Evolutionary conservation across 805 yeast genomes (phyloP).

Genomic region (Metschnikowia kofuensis): DNA sequence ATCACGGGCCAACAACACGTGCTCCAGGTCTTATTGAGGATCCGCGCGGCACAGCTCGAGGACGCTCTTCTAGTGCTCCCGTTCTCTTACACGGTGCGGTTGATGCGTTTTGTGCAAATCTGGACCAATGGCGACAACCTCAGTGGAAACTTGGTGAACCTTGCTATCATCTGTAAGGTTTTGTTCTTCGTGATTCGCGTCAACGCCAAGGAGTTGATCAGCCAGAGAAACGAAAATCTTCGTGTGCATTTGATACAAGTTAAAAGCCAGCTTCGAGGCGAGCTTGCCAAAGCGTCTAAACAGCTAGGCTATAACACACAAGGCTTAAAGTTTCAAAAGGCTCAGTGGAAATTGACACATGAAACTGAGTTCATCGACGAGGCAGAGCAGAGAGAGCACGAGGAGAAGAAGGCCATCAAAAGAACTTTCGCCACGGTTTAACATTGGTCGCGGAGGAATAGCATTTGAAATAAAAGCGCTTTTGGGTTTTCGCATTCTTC

Average conservation of each 20-base stretch:
- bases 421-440: constrained; percentile 64
- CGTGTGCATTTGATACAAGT: constrained; percentile 65
- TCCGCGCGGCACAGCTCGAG: constrained; percentile 82
- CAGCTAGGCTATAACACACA: constrained; percentile 82
- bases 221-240: constrained; percentile 60
- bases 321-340: constrained; percentile 70
- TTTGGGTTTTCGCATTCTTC: too few species aligned
- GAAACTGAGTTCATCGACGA: constrained; percentile 71
- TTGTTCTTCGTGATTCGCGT: constrained; percentile 70
- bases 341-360: constrained; percentile 78
- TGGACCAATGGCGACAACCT: constrained; percentile 56
- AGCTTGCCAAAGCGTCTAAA: constrained; percentile 49
- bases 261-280: constrained; percentile 56
- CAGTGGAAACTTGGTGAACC: constrained; percentile 44
- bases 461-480: not conserved
- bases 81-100: constrained; percentile 71
- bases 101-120: constrained; percentile 68
- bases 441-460: not conserved
- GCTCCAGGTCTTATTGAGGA: constrained; percentile 63
- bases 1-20: constrained; percentile 77
- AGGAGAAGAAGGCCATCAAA: constrained; percentile 60
- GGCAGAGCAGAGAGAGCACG: constrained; percentile 50
- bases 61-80: constrained; percentile 92
- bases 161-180: constrained; percentile 69
- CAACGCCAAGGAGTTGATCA: constrained; percentile 76